A percentile compares a stretch with the other conserved stretches of the same genome.
These are phyloP conservation scores for Dictyostelium intermedium DNA, from an alignment of 78 protist species.

Conservation along the genomic window DNA sequence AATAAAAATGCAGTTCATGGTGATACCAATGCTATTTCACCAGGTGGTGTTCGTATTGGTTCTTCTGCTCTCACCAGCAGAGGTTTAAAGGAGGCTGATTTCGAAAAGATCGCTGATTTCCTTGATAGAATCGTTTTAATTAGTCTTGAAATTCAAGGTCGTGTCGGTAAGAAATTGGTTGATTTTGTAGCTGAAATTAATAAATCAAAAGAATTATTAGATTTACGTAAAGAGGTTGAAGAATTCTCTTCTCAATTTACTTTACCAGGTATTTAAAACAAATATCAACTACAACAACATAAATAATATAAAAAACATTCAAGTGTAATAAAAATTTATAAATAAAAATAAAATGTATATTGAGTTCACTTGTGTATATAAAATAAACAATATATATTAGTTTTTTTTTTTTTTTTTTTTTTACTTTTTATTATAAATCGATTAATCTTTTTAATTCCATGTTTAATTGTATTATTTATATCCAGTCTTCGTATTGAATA, in stretches of 20 bases:
- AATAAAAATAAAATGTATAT: background rate
- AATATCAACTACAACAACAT: too few species aligned
- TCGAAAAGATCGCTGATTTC: constrained; percentile 91
- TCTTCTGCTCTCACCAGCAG: constrained; percentile 98
- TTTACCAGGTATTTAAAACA: constrained; percentile 86
- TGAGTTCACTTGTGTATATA: background rate
- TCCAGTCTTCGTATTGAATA: too few species aligned
- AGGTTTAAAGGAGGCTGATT: constrained; percentile 92
- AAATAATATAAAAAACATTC: background rate
- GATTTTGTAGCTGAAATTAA: constrained; percentile 85
- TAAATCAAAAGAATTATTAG: constrained; percentile 4
- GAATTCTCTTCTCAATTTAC: constrained; percentile 87
- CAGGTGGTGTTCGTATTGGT: constrained; percentile 98
- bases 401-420: background rate
- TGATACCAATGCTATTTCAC: constrained; percentile 93
- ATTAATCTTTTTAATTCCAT: too few species aligned
- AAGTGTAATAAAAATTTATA: background rate
- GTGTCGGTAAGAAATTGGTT: constrained; percentile 84
- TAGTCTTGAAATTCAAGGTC: constrained; percentile 32
- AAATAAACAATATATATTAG: background rate
- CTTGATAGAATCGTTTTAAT: constrained; percentile 87
- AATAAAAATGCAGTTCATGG: constrained; percentile 98
- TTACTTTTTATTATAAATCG: too few species aligned
- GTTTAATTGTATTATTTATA: too few species aligned
- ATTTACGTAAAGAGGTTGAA: constrained; percentile 83